A percentile compares a stretch with the other conserved stretches of the same genome.
Conservation (phyloP, 805 yeast species). For the Myxozyma sirexii region DNA sequence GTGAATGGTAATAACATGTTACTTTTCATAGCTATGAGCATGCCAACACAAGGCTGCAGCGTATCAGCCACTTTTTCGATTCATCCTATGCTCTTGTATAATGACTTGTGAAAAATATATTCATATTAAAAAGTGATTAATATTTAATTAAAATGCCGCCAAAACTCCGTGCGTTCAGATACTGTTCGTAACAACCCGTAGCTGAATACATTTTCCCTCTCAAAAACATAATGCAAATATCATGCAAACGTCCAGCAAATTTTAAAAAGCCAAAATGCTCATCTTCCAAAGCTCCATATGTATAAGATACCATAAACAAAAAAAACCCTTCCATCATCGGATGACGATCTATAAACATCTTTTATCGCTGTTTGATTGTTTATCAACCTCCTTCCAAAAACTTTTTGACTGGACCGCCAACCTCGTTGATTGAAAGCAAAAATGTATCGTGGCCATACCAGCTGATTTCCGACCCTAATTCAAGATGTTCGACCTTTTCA, state of each 20-base stretch:
- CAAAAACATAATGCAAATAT: too few species aligned
- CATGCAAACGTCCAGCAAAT: background rate
- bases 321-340: background rate
- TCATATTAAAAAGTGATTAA: too few species aligned
- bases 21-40: too few species aligned
- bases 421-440: slow-evolving; percentile 72
- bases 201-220: too few species aligned
- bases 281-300: background rate
- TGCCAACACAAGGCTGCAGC: too few species aligned
- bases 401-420: slow-evolving; percentile 72
- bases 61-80: too few species aligned
- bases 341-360: background rate
- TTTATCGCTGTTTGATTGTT: background rate
- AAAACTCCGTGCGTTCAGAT: too few species aligned
- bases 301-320: background rate
- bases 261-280: background rate
- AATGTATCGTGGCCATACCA: slow-evolving; percentile 92
- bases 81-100: too few species aligned
- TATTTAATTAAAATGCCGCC: too few species aligned
- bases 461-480: slow-evolving; percentile 74
- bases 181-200: too few species aligned
- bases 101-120: too few species aligned
- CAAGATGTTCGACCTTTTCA: slow-evolving; percentile 61
- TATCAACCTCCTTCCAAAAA: slow-evolving; percentile 51
- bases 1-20: too few species aligned